These are phyloP conservation scores for Pleurotus sapidus DNA, from an alignment of 768 basidiomycete genomes.

Conservation along the genomic window DNA sequence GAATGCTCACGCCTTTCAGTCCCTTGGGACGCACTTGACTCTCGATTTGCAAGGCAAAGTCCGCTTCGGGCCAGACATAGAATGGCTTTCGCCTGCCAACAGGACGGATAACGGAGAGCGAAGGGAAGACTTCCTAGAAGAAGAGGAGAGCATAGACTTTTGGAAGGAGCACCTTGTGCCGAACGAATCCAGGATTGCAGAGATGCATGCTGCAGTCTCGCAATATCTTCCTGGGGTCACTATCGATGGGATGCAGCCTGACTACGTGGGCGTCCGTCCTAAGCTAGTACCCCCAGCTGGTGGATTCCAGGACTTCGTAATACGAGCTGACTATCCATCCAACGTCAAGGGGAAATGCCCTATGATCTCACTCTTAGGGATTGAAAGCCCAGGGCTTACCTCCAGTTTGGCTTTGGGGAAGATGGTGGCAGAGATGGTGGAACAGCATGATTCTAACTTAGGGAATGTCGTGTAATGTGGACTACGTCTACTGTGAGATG, in stretches of 20 bases:
- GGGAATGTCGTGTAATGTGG: not conserved
- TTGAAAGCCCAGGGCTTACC: constrained; percentile 93
- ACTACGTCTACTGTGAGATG: not conserved
- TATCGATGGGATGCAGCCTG: constrained; percentile 63
- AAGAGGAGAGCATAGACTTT: constrained; percentile 57
- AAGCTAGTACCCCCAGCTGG: constrained; percentile 74
- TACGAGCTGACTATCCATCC: constrained; percentile 60
- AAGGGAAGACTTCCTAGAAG: constrained; percentile 18
- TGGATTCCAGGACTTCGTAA: constrained; percentile 83
- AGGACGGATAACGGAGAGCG: constrained; percentile 28
- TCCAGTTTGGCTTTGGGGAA: constrained; percentile 86
- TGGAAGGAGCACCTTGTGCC: constrained; percentile 70
- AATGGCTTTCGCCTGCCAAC: constrained; percentile 70
- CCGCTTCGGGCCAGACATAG: constrained; percentile 90
- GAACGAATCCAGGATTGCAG: constrained; percentile 52
- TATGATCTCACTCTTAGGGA: constrained; percentile 85
- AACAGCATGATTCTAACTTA: constrained; percentile 10
- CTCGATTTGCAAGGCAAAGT: constrained; percentile 83
- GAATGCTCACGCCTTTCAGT: constrained; percentile 67
- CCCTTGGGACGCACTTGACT: constrained; percentile 90
- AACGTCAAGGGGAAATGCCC: constrained; percentile 25
- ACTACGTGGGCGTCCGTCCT: constrained; percentile 85
- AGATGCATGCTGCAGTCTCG: constrained; percentile 73
- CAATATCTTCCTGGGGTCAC: constrained; percentile 67
- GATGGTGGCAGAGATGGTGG: constrained; percentile 60